A percentile compares a stretch with the other conserved stretches of the same genome.
Conservation (phyloP, 345 rosid species). For the Eutrema heterophyllum region DNA sequence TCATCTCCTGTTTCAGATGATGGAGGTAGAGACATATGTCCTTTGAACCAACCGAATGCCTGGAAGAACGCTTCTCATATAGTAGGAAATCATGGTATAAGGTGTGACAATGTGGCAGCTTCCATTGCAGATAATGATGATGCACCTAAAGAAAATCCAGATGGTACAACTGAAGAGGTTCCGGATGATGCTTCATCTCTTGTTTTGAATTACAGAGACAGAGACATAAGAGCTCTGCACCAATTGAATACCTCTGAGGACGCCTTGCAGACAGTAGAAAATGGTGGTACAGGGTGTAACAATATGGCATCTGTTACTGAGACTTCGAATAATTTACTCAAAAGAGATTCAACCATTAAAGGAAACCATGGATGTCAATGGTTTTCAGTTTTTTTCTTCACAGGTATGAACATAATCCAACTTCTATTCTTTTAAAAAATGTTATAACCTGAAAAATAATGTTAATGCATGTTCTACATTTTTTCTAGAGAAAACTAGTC, state of each 20-base stretch:
- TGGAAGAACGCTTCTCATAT: not conserved
- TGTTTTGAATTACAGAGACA: not conserved
- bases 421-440: not conserved
- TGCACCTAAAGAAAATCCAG: not conserved
- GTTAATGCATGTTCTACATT: not conserved
- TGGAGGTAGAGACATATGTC: not conserved
- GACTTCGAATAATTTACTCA: not conserved
- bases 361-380: slow-evolving; percentile 15
- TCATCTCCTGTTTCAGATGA: not conserved
- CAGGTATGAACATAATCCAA: not conserved
- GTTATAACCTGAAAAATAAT: no score
- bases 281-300: not conserved
- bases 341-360: not conserved
- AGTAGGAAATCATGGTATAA: not conserved
- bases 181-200: not conserved
- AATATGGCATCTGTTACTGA: not conserved
- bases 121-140: not conserved
- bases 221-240: not conserved
- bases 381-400: slow-evolving; percentile 6
- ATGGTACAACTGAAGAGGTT: no score
- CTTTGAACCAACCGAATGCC: not conserved
- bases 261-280: not conserved
- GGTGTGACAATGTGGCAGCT: not conserved
- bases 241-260: not conserved
- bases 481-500: no score